Base-by-base conservation (phyloP, 306 rosid species). In the Senna tora region DNA sequence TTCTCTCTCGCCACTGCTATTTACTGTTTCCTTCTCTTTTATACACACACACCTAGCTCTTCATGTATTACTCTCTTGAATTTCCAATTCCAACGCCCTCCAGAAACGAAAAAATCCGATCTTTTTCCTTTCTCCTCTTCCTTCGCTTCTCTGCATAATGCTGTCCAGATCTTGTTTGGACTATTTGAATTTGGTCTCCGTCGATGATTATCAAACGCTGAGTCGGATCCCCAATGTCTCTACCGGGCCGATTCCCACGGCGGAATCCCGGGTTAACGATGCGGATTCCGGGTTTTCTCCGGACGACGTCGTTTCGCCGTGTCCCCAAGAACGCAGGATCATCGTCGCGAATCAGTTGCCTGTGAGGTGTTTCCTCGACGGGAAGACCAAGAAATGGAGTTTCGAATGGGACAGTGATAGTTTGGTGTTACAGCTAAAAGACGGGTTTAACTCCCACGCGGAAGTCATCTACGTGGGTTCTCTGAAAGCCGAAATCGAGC, bases 331-430 rank as follows among this genome's bases (percentile, higher is more conserved):
- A 8, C 79, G 88, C 0, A 74, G 90, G 10, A 85, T 90, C 70
- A 70, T 90, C 49, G 96, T 87, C 0, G 76, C 93, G 2, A 90
- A 82, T 60, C 89, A 90, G 87, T 72, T 90, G 7, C 96, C 96
- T 0, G 82, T 90, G 46, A 67, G 64, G 1, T 84, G 78, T 0
- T 20, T 10, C 13, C 82, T 80, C 1, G 84, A 84, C 13, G 25
- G 14, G 0, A 75, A 39, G 0, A 70, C 76, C 0, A 30, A 41
- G 4, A 79, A 56, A 17, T 83, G 86, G 88, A 20, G 67, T 25
- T 90, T 90, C 67, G 94, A 90, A 30, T 82, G 69, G 25, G 94
- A 90, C 65, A 16, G 17, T 2, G 93, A 90, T 72, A 83, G 85
- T 66, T 67, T 90, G 6, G 71, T 19, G 3, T 65, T 88, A 4